phyloP scores from a whole-genome alignment of 257 asterid species.

The Solanum tacnaense region DNA sequence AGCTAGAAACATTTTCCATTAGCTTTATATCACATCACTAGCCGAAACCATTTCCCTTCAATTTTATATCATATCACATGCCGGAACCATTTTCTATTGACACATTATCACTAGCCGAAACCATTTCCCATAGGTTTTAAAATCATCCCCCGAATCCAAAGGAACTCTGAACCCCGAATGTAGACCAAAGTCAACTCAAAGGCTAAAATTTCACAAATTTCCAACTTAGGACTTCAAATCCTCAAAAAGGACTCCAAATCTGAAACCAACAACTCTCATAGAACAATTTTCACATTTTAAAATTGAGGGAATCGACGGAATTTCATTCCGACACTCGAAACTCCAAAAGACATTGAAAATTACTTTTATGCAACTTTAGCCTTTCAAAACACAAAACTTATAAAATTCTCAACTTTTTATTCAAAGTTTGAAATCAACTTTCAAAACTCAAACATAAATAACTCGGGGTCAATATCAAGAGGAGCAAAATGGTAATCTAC shows the following conservation, averaged over 20 bases:
- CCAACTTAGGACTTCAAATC: neutral
- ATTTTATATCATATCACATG: too few relatives aligned
- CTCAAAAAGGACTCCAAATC: too few relatives aligned
- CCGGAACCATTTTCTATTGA: too few relatives aligned
- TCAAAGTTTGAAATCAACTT: neutral
- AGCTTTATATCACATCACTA: too few relatives aligned
- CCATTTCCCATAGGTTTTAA: neutral
- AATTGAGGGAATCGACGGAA: neutral
- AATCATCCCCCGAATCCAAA: neutral
- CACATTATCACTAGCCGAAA: neutral
- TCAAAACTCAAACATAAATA: neutral
- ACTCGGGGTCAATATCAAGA: neutral
- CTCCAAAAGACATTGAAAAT: neutral
- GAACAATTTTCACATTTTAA: neutral
- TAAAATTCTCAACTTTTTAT: neutral
- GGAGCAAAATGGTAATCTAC: too few relatives aligned
- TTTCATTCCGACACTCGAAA: neutral
- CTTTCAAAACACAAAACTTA: neutral
- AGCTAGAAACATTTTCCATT: too few relatives aligned
- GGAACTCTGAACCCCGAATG: neutral
- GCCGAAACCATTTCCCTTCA: too few relatives aligned
- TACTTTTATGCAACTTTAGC: neutral
- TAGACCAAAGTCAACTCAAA: neutral
- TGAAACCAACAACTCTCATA: neutral
- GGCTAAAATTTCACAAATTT: too few relatives aligned